Evolutionary conservation across 345 rosid genomes (phyloP).

Genomic region (Crucihimalaya himalaica): DNA sequence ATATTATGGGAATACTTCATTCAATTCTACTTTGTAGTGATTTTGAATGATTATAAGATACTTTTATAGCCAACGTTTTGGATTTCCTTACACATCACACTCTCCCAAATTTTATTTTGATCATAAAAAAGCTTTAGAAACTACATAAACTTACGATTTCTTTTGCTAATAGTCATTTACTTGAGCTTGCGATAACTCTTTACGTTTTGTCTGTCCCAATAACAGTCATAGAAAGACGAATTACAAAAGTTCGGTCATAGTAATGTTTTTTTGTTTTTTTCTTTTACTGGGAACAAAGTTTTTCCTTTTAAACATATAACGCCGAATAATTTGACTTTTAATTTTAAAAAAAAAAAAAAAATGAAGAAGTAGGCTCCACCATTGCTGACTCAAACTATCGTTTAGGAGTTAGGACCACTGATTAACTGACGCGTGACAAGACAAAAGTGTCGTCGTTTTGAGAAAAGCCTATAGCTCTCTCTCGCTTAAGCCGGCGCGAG

Average conservation of each 20-base stretch:
- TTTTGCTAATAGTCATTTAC: neutral
- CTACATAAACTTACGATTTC: neutral
- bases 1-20: no score
- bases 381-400: slow-evolving; percentile 8
- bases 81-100: neutral
- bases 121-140: neutral
- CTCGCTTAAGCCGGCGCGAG: slow-evolving; percentile 23
- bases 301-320: neutral
- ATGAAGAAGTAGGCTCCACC: neutral
- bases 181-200: neutral
- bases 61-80: neutral
- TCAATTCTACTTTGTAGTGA: neutral
- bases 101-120: neutral
- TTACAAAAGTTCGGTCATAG: neutral
- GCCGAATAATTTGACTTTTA: slow-evolving; percentile 17
- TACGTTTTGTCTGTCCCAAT: neutral
- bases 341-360: neutral
- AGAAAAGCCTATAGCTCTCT: neutral
- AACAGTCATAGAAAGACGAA: neutral
- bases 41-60: neutral
- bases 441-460: slow-evolving; percentile 23
- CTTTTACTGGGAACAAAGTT: neutral
- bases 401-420: neutral
- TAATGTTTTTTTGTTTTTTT: neutral
- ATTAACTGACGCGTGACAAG: neutral